These are phyloP conservation scores for Tylopilus rubrobrunneus DNA, from an alignment of 768 basidiomycete species.

Conservation along the genomic window DNA sequence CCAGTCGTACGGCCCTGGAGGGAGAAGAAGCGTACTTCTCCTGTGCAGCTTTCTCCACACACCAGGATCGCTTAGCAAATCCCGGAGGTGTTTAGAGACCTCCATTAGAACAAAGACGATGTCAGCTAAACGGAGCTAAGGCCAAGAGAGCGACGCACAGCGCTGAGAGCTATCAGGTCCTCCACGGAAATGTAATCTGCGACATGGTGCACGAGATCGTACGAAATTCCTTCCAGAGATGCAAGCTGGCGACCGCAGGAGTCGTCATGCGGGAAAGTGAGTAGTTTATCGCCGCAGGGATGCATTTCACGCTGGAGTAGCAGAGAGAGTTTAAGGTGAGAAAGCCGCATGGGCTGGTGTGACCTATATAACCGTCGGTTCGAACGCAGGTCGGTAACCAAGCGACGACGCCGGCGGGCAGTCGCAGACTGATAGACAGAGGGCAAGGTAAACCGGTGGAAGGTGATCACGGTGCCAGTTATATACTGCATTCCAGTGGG, in stretches of 20 bases:
- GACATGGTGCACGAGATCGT: slow-evolving; percentile 3
- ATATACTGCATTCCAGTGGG: background rate
- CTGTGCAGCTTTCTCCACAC: slow-evolving; percentile 4
- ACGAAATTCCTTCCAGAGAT: slow-evolving; percentile 3
- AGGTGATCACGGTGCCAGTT: no score
- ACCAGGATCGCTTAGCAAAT: slow-evolving; percentile 1
- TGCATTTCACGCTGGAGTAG: background rate
- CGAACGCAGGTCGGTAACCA: no score
- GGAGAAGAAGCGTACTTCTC: background rate
- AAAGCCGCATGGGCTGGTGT: no score
- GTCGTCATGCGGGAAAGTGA: background rate
- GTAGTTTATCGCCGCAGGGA: background rate
- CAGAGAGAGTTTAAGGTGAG: background rate
- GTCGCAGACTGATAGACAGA: no score
- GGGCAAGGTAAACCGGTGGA: background rate
- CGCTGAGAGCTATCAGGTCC: slow-evolving; percentile 4
- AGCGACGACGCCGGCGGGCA: no score
- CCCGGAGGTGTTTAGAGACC: slow-evolving; percentile 1
- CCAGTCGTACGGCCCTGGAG: slow-evolving; percentile 12
- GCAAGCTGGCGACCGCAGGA: background rate
- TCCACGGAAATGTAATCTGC: background rate
- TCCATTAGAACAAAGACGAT: background rate
- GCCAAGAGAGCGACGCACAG: background rate
- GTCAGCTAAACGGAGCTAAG: background rate
- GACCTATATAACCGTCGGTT: no score